phyloP scores from a whole-genome alignment of 1,139 yeast genomes.

The Tardiomyces depauwii region DNA sequence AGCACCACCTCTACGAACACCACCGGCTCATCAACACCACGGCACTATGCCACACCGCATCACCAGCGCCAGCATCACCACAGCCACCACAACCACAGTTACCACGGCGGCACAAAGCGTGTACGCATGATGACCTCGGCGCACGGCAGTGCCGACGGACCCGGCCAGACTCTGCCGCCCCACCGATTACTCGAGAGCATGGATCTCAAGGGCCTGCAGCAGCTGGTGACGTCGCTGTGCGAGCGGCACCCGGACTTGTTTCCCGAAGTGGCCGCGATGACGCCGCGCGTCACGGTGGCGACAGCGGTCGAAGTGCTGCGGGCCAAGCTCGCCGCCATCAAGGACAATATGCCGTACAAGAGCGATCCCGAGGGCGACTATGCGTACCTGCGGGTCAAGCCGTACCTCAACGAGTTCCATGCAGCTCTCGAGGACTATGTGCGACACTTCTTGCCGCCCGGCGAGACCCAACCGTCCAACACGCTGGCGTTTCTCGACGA shows the following conservation, averaged over 20 bases:
- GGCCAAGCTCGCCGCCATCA: slow-evolving; percentile 36
- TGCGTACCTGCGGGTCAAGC: slow-evolving; percentile 75
- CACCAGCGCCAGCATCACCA: slow-evolving; percentile 2
- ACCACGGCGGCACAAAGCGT: slow-evolving; percentile 3
- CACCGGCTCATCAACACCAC: not conserved
- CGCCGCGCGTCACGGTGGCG: slow-evolving; percentile 49
- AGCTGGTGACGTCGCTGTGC: slow-evolving; percentile 41
- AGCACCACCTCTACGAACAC: slow-evolving; percentile 1
- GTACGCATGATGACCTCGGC: slow-evolving; percentile 2
- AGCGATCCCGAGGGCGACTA: slow-evolving; percentile 71
- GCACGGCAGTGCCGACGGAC: slow-evolving; percentile 8
- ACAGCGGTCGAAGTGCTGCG: slow-evolving; percentile 42
- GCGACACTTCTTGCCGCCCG: slow-evolving; percentile 69
- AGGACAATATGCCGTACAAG: slow-evolving; percentile 54
- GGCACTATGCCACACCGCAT: too few relatives aligned
- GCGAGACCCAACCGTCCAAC: slow-evolving; percentile 43
- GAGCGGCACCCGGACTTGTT: slow-evolving; percentile 52
- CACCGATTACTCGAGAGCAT: slow-evolving; percentile 56
- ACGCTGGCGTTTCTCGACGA: slow-evolving; percentile 59
- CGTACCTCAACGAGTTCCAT: slow-evolving; percentile 62
- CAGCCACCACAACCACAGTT: too few relatives aligned
- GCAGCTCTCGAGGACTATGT: slow-evolving; percentile 72
- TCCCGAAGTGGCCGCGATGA: slow-evolving; percentile 37
- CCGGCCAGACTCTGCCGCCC: slow-evolving; percentile 40
- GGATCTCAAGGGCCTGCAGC: slow-evolving; percentile 44